Evolutionary conservation across 345 rosid species (phyloP).

Genomic region (Salix exigua): DNA sequence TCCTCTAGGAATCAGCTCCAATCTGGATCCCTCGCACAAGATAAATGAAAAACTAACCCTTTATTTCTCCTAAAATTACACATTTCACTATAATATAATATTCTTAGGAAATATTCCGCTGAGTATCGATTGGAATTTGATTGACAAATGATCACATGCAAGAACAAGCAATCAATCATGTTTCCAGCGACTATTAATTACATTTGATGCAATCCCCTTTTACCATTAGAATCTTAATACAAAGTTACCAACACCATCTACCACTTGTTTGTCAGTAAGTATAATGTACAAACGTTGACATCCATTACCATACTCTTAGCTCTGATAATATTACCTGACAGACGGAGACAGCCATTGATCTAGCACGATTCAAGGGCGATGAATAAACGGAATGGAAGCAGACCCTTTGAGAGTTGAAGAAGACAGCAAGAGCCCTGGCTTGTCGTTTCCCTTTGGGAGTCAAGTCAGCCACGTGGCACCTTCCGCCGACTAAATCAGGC

Average conservation of each 20-base stretch:
- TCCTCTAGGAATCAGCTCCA: background rate
- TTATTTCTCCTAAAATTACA: background rate
- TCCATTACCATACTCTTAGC: background rate
- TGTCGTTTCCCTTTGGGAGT: conserved; percentile 80
- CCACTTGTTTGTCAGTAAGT: background rate
- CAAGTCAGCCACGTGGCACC: conserved; percentile 62
- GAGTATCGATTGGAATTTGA: background rate
- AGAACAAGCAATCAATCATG: background rate
- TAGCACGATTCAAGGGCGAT: conserved; percentile 79
- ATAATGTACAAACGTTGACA: background rate
- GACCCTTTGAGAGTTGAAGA: conserved; percentile 72
- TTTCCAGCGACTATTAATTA: background rate
- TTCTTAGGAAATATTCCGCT: background rate
- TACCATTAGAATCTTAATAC: background rate
- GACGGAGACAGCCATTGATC: conserved; percentile 74
- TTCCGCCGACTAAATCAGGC: conserved; percentile 78
- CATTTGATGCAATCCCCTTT: background rate
- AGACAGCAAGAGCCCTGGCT: conserved; percentile 87
- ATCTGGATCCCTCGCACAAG: background rate
- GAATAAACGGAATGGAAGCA: conserved; percentile 65
- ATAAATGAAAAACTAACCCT: background rate
- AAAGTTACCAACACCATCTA: background rate
- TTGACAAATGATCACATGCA: background rate
- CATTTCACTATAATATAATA: background rate
- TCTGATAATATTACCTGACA: conserved; percentile 50